A percentile compares a stretch with the other conserved stretches of the same genome.
Evolutionary conservation across 257 asterid genomes (phyloP).

Genomic region (Fraxinus cuspidata): DNA sequence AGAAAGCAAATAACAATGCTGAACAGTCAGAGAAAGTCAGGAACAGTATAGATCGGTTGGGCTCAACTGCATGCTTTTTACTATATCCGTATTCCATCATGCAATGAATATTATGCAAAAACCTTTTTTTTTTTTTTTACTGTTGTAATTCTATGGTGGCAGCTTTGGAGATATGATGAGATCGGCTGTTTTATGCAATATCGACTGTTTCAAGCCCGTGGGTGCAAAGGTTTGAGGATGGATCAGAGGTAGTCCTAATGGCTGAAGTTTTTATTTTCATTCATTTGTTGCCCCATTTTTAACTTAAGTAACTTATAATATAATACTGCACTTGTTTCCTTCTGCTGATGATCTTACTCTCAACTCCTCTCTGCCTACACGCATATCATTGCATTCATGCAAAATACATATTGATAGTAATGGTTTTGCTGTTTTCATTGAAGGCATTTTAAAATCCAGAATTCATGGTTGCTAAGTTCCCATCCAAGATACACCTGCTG

Average conservation of each 20-base stretch:
- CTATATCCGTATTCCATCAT: conserved; percentile 14
- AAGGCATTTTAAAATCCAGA: not conserved
- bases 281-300: not conserved
- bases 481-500: not conserved
- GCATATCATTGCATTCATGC: not conserved
- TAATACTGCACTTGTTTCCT: not conserved
- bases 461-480: not conserved
- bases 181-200: conserved; percentile 94
- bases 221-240: conserved; percentile 65
- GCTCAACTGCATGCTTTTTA: conserved; percentile 27
- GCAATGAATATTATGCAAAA: conserved; percentile 18
- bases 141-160: conserved; percentile 49
- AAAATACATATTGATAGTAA: not conserved
- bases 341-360: not conserved
- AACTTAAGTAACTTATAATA: not conserved
- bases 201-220: conserved; percentile 90
- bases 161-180: conserved; percentile 94
- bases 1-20: conserved; percentile 48
- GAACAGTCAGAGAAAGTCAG: conserved; percentile 88
- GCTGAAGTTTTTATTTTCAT: conserved; percentile 15
- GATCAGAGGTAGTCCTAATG: conserved; percentile 48
- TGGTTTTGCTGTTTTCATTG: not conserved
- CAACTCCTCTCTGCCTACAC: not conserved
- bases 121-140: conserved; percentile 36
- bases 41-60: conserved; percentile 98